Base-by-base conservation (phyloP, 2,329 filamentous ascomycete species). In the Penicillium olsonii region DNA sequence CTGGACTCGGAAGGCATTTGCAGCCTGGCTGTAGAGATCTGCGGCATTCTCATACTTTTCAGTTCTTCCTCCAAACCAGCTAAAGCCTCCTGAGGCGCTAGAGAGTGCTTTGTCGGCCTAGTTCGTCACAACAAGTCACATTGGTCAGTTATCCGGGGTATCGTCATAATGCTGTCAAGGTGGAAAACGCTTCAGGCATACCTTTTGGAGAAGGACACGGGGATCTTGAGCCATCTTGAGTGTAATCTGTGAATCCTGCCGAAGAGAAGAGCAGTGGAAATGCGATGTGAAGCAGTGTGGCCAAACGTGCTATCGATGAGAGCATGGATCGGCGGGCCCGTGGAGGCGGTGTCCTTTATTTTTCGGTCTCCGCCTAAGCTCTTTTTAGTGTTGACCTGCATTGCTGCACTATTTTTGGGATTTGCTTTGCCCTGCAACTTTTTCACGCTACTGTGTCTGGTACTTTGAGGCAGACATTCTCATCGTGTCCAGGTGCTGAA, bases 11-110 rank as follows among this genome's bases (percentile, higher is more conserved):
- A 95, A 97, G 51, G 90, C 90, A 76, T 96, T 96, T 54, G 87
- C 94, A 34, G 92, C 92, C 71, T 95, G 85, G 53, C 83, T 85
- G 68, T 91, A 97, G 57, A 94, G 78, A 60, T 96, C 91, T 56
- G 88, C 90, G 12, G 92, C 92, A 74, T 86, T 84, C 75, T 95
- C 88, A 67, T 89, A 92, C 73, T 96, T 97, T 56, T 96, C 91
- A 64, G 88, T 82, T 50, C 85, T 83, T 38, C 89, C 89, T 37
- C 91, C 89, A 63, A 99, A 96, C 74, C 96, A 85, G 70, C 85
- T 89, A 75, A 96, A 96, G 63, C 92, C 92, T 22, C 87, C 79
- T 17, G 83, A 78, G 34, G 92, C 92, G 60, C 87, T 79, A 62
- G 85, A 75, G 20, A 88, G 82, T 44, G 85, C 81, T 78, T 94